phyloP scores from a whole-genome alignment of 1,284 basidiomycete genomes.

The Vanrija sp. region DNA sequence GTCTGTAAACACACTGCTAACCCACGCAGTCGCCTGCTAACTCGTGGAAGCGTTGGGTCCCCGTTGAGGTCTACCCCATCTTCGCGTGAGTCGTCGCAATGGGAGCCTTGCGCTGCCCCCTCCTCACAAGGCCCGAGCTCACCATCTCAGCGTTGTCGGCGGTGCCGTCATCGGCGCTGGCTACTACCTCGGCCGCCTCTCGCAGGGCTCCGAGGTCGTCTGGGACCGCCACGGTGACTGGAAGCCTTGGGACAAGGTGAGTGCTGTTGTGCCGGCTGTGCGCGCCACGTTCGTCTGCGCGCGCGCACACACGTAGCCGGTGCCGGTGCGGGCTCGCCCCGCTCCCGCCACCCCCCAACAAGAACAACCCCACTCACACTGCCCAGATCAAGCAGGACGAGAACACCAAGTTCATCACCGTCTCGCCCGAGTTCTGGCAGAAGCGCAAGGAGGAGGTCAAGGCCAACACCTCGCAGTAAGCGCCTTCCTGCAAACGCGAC shows the following conservation, averaged over 20 bases:
- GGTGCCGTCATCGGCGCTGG: slow-evolving; percentile 37
- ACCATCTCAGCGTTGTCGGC: slow-evolving; percentile 30
- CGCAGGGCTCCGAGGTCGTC: slow-evolving; percentile 44
- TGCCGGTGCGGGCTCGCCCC: background rate
- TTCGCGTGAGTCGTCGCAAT: slow-evolving; percentile 25
- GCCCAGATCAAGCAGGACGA: slow-evolving; percentile 41
- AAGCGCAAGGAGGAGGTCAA: slow-evolving; percentile 31
- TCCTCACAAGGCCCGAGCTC: background rate
- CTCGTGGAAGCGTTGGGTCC: slow-evolving; percentile 27
- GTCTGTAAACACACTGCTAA: background rate
- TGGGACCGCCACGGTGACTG: slow-evolving; percentile 46
- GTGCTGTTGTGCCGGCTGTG: background rate
- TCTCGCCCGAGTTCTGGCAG: slow-evolving; percentile 40
- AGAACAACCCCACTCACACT: background rate
- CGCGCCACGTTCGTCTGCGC: background rate
- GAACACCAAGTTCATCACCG: slow-evolving; percentile 41
- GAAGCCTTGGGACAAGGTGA: slow-evolving; percentile 44
- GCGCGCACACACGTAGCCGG: no score
- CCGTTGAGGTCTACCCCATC: slow-evolving; percentile 36
- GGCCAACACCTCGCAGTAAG: slow-evolving; percentile 5
- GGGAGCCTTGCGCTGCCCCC: background rate
- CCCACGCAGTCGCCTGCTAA: slow-evolving; percentile 4
- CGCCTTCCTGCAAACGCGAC: background rate
- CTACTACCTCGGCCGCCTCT: slow-evolving; percentile 42
- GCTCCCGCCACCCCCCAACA: background rate